Percentiles rank a stretch among this genome's conserved stretches.
Conservation (phyloP, 1,284 basidiomycete species). For the Peniophora sp. region DNA sequence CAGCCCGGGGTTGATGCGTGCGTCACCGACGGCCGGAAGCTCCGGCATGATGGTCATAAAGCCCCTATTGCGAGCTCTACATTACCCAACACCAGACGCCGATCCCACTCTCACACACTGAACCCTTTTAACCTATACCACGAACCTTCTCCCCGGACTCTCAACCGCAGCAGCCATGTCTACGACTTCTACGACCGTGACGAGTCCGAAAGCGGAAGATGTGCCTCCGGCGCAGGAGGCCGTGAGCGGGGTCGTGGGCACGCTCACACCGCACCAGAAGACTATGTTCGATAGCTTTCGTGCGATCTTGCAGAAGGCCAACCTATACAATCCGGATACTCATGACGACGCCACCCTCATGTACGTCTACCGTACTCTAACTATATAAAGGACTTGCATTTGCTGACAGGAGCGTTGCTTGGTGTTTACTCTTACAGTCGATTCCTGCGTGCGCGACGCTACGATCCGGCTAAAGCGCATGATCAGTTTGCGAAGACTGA, state of each 20-base stretch:
- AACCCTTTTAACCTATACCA: too few relatives aligned
- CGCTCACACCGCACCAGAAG: not conserved
- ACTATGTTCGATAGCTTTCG: not conserved
- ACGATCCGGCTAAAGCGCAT: conserved; percentile 52
- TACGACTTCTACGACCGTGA: too few relatives aligned
- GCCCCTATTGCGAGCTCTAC: too few relatives aligned
- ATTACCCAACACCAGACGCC: too few relatives aligned
- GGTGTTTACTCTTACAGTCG: too few relatives aligned
- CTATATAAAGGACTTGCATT: not conserved
- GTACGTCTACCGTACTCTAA: conserved; percentile 25
- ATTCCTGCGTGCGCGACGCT: conserved; percentile 67
- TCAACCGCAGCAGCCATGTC: too few relatives aligned
- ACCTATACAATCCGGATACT: conserved; percentile 45
- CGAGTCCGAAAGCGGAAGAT: too few relatives aligned
- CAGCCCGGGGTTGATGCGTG: too few relatives aligned
- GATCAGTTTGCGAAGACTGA: conserved; percentile 61
- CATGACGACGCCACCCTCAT: conserved; percentile 62
- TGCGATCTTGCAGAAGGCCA: conserved; percentile 28
- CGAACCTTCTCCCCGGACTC: too few relatives aligned
- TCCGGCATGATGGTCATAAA: too few relatives aligned
- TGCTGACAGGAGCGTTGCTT: not conserved
- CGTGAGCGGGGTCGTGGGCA: not conserved
- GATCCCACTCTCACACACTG: too few relatives aligned
- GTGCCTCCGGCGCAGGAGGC: not conserved
- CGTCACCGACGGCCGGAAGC: too few relatives aligned